Evolutionary conservation across 1,284 basidiomycete species (phyloP), one percentile per base, ranked within the genome.

Genomic region (Coniferiporia sulphurascens): DNA sequence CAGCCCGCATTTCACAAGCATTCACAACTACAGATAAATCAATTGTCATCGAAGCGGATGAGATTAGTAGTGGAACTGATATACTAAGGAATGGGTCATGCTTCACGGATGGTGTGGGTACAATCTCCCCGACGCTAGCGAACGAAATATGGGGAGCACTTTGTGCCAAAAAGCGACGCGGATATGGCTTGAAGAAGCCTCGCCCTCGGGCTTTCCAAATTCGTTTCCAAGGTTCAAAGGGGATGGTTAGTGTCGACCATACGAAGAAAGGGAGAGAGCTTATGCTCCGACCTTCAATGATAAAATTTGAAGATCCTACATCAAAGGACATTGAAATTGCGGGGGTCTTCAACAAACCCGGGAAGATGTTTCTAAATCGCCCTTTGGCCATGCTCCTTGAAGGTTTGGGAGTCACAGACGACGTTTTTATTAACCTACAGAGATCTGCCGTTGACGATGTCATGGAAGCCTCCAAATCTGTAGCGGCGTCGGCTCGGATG

Each of bases 91-190:
- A 59, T 55, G 60, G 52, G 27, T 80, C 78, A 52, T 74, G 73
- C 59, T 86, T 86, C 68, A 88, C 86, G 0, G 87, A 89, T 64
- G 87, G 87, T 7, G 82, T 87, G 8, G 87, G 87, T 0, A 86
- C 80, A 0, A 80, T 89, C 61, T 88, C 86, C 0, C 68, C 70
- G 4, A 76, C 79, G 13, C 69, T 89, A n/a, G 81, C 84, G 3
- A 66, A 70, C 13, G 76, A 75, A 22, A 81, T 89, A 27, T 82
- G 80, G 71, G 60, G 64, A 61, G 69, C 71, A 7, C 70, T 82
- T 19, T 70, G 79, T 15, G 72, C 72, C 45, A 66, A 71, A 5
- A 72, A 74, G 0, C 74, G 76, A 41, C 73, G 74, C 19, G 70
- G 67, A 8, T 70, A 75, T 36, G 69, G 70, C 4, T 67, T 64